These are phyloP conservation scores for Candida labiduridarum DNA, from an alignment of 1,139 yeast species.

Conservation along the genomic window DNA sequence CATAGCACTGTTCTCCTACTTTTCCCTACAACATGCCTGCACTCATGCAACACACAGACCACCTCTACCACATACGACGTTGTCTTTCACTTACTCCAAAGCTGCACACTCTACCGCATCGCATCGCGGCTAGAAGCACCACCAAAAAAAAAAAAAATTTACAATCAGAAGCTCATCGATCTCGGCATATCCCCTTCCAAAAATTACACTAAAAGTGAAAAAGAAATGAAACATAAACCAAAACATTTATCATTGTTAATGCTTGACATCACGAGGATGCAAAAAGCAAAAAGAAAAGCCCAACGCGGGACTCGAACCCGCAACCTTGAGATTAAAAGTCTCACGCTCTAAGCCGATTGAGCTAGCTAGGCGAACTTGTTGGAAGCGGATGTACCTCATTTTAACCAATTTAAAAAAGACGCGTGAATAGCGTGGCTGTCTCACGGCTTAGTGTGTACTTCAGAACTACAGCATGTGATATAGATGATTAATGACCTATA, in stretches of 20 bases:
- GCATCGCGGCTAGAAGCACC: neutral
- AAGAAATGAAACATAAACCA: neutral
- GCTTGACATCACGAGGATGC: conserved; percentile 2
- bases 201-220: neutral
- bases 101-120: neutral
- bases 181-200: neutral
- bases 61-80: conserved; percentile 29
- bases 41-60: conserved; percentile 22
- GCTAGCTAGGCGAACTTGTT: conserved; percentile 6
- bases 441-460: neutral
- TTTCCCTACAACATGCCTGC: too few relatives aligned
- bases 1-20: too few relatives aligned
- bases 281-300: conserved; percentile 25
- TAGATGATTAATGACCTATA: too few relatives aligned
- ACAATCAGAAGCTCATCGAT: neutral
- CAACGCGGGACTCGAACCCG: conserved; percentile 56
- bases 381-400: neutral
- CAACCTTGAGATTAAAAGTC: conserved; percentile 32
- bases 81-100: neutral
- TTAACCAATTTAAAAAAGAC: too few relatives aligned
- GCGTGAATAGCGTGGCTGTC: too few relatives aligned
- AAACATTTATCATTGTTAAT: neutral
- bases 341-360: conserved; percentile 10
- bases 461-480: too few relatives aligned
- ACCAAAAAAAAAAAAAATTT: neutral